phyloP scores from a whole-genome alignment of 1,139 yeast genomes.

The Debaryomyces psychrophilus region DNA sequence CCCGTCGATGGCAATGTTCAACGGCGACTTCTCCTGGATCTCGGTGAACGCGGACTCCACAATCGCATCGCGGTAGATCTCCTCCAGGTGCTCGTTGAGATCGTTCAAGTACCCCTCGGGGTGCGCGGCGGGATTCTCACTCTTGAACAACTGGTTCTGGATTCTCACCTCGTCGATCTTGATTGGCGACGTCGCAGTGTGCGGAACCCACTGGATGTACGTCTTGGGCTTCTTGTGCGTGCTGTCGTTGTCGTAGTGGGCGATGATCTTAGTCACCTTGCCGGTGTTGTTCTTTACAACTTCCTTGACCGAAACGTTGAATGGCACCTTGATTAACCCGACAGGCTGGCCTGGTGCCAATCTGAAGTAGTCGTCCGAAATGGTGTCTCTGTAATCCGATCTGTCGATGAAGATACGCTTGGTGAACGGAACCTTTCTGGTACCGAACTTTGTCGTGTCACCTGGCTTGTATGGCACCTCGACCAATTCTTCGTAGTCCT shows the following conservation, averaged over 20 bases:
- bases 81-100: slow-evolving; percentile 78
- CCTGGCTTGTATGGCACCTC: slow-evolving; percentile 93
- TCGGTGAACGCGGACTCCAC: slow-evolving; percentile 80
- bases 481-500: slow-evolving; percentile 68
- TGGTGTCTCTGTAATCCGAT: slow-evolving; percentile 77
- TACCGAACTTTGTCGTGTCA: slow-evolving; percentile 65
- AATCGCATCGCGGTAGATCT: slow-evolving; percentile 62
- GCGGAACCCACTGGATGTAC: slow-evolving; percentile 95
- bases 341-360: slow-evolving; percentile 93
- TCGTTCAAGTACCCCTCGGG: slow-evolving; percentile 90
- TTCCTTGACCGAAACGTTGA: slow-evolving; percentile 72
- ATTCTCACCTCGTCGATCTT: slow-evolving; percentile 76
- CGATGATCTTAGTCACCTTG: slow-evolving; percentile 68
- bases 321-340: slow-evolving; percentile 93
- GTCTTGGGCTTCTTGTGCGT: slow-evolving; percentile 83
- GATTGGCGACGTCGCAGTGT: slow-evolving; percentile 55
- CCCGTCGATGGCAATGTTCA: slow-evolving; percentile 67
- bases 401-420: slow-evolving; percentile 82
- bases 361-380: slow-evolving; percentile 70
- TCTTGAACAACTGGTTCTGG: slow-evolving; percentile 83
- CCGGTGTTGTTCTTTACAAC: slow-evolving; percentile 68
- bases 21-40: slow-evolving; percentile 71
- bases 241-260: slow-evolving; percentile 68
- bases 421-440: slow-evolving; percentile 75
- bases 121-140: slow-evolving; percentile 87